These are phyloP conservation scores for Coniochaeta prunicola DNA, from an alignment of 2,329 filamentous ascomycete species.

Conservation along the genomic window DNA sequence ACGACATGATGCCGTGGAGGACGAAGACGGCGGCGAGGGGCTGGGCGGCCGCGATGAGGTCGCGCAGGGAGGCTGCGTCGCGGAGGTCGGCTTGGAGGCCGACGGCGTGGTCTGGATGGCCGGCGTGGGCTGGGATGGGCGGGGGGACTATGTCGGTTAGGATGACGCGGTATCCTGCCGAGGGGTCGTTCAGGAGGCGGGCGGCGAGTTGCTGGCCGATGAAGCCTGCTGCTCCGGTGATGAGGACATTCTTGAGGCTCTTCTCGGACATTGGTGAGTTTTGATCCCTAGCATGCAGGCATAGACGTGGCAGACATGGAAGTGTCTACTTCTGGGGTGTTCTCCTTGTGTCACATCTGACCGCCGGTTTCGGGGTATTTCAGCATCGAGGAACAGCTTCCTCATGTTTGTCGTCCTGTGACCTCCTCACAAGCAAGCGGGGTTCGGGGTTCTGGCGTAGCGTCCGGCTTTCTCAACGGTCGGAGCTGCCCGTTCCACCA, in stretches of 20 bases:
- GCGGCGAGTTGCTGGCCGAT: constrained; percentile 28
- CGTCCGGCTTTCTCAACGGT: not conserved
- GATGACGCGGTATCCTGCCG: constrained; percentile 24
- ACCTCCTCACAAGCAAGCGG: not conserved
- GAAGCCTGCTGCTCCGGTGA: constrained; percentile 26
- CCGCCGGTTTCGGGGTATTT: not conserved
- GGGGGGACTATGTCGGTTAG: constrained; percentile 49
- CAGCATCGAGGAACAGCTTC: not conserved
- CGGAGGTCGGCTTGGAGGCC: constrained; percentile 42
- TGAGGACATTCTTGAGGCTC: constrained; percentile 19
- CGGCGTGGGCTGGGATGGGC: constrained; percentile 37
- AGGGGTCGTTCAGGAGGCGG: constrained; percentile 29
- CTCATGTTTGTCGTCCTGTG: not conserved
- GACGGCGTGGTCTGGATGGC: constrained; percentile 41
- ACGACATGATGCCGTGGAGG: constrained; percentile 63
- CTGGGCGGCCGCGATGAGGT: constrained; percentile 35
- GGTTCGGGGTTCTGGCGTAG: not conserved
- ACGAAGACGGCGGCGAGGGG: constrained; percentile 49
- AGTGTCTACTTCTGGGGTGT: not conserved
- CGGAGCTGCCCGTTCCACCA: not conserved
- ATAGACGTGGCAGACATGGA: too few relatives aligned
- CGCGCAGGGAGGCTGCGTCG: constrained; percentile 21
- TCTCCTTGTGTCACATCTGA: not conserved
- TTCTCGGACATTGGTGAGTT: not conserved
- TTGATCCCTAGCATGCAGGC: too few relatives aligned